Conservation (phyloP, 805 yeast genomes). For the Yamadazyma akitaensis region DNA sequence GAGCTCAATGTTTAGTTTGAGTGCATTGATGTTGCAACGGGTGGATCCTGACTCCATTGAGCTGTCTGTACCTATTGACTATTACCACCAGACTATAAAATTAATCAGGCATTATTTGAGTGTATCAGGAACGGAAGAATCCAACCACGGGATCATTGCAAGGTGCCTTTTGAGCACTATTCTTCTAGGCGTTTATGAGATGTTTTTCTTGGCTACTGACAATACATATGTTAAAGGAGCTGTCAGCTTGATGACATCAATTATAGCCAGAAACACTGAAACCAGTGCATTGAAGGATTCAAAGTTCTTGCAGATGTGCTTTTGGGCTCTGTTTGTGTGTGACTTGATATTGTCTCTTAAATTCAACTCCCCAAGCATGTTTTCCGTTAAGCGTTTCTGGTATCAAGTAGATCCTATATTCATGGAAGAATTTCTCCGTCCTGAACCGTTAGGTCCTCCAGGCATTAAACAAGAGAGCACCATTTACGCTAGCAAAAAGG, state of each 20-base stretch:
- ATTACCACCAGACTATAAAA: conserved; percentile 34
- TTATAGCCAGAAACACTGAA: conserved; percentile 19
- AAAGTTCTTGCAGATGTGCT: conserved; percentile 31
- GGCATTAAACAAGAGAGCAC: conserved; percentile 1
- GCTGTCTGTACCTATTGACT: conserved; percentile 30
- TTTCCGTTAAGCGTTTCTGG: conserved; percentile 32
- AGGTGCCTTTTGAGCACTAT: conserved; percentile 38
- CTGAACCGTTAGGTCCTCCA: neutral
- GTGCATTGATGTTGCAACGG: conserved; percentile 34
- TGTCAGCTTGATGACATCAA: conserved; percentile 28
- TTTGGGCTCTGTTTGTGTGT: conserved; percentile 35
- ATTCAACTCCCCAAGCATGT: conserved; percentile 28
- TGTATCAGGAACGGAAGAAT: conserved; percentile 13
- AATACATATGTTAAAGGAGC: conserved; percentile 39
- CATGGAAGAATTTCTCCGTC: conserved; percentile 19
- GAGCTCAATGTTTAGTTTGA: conserved; percentile 34
- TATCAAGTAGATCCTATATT: conserved; percentile 28
- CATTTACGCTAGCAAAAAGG: conserved; percentile 13
- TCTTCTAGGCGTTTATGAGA: conserved; percentile 36
- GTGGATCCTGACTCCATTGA: conserved; percentile 27
- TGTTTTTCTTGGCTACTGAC: conserved; percentile 36
- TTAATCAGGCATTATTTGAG: conserved; percentile 30
- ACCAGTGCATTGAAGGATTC: conserved; percentile 21
- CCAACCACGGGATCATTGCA: conserved; percentile 26
- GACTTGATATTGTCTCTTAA: conserved; percentile 35